These are phyloP conservation scores for Periconia macrospinosa DNA, from an alignment of 2,329 filamentous ascomycete genomes.

Conservation along the genomic window DNA sequence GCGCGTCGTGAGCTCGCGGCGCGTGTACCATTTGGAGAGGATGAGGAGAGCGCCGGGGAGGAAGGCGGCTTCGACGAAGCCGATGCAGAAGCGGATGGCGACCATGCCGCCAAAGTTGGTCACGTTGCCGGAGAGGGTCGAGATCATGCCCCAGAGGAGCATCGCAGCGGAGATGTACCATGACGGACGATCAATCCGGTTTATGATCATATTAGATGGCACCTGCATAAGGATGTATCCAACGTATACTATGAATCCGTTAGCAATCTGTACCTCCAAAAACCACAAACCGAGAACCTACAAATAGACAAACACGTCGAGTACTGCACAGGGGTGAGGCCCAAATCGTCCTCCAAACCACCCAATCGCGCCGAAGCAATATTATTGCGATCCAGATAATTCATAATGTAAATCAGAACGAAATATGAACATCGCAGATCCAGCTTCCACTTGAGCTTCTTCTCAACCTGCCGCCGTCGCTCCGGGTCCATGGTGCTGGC, in stretches of 20 bases:
- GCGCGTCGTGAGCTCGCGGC: slow-evolving; percentile 48
- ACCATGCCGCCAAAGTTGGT: slow-evolving; percentile 42
- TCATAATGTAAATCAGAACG: slow-evolving; percentile 43
- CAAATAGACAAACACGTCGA: slow-evolving; percentile 37
- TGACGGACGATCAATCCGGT: slow-evolving; percentile 35
- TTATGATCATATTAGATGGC: slow-evolving; percentile 51
- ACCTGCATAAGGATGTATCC: slow-evolving; percentile 33
- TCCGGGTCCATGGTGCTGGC: slow-evolving; percentile 28
- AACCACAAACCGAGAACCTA: slow-evolving; percentile 7
- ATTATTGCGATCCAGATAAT: slow-evolving; percentile 36
- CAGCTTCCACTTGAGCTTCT: slow-evolving; percentile 38
- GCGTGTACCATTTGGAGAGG: slow-evolving; percentile 68
- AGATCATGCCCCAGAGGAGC: slow-evolving; percentile 45
- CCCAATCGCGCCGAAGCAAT: slow-evolving; percentile 38
- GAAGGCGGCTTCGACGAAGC: slow-evolving; percentile 51
- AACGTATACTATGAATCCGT: slow-evolving; percentile 16
- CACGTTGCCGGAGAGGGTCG: slow-evolving; percentile 36
- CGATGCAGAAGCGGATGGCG: slow-evolving; percentile 41
- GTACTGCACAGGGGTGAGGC: slow-evolving; percentile 34
- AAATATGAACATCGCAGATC: slow-evolving; percentile 36
- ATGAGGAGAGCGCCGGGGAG: slow-evolving; percentile 66
- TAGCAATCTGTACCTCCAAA: background rate
- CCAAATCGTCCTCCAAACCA: slow-evolving; percentile 35
- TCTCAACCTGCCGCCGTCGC: slow-evolving; percentile 33
- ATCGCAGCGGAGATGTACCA: slow-evolving; percentile 43